A percentile compares a stretch with the other conserved stretches of the same genome.
Evolutionary conservation across 2,329 filamentous ascomycete species (phyloP).

Genomic region (Incumbomyces delicatus): DNA sequence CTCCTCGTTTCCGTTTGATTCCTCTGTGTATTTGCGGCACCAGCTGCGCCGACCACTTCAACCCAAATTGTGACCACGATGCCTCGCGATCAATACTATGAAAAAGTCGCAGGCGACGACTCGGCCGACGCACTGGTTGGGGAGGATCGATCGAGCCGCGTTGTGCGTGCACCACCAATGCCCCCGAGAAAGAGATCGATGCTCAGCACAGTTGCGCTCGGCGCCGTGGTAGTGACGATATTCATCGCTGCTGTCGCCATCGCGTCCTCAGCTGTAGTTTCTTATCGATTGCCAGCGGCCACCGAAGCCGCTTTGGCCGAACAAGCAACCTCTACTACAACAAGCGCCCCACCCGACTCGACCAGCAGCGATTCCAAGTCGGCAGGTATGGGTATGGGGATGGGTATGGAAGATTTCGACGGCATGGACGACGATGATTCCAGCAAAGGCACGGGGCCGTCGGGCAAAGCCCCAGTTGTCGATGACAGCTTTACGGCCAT

Average conservation of each 20-base stretch:
- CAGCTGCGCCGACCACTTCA: too few species aligned
- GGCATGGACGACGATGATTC: background rate
- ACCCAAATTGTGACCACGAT: background rate
- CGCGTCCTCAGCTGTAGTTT: conserved; percentile 3
- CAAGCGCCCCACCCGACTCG: background rate
- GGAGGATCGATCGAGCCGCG: background rate
- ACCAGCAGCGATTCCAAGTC: background rate
- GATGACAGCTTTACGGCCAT: background rate
- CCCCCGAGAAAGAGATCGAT: background rate
- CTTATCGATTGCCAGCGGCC: conserved; percentile 5
- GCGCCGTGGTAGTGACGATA: background rate
- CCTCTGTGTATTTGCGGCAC: too few species aligned
- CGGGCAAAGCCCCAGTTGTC: background rate
- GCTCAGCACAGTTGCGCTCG: background rate
- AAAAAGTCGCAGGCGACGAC: conserved; percentile 10
- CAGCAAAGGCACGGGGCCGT: background rate
- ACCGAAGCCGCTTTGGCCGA: conserved; percentile 3
- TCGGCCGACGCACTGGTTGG: conserved; percentile 3
- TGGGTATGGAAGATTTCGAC: background rate
- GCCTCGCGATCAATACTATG: conserved; percentile 8
- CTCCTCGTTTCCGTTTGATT: too few species aligned
- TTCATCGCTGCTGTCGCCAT: conserved; percentile 3
- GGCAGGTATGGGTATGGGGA: background rate
- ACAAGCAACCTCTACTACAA: background rate
- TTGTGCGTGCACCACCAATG: background rate